Conservation (phyloP, 164 flowering plant species). For the Dillenia suffruticosa region DNA sequence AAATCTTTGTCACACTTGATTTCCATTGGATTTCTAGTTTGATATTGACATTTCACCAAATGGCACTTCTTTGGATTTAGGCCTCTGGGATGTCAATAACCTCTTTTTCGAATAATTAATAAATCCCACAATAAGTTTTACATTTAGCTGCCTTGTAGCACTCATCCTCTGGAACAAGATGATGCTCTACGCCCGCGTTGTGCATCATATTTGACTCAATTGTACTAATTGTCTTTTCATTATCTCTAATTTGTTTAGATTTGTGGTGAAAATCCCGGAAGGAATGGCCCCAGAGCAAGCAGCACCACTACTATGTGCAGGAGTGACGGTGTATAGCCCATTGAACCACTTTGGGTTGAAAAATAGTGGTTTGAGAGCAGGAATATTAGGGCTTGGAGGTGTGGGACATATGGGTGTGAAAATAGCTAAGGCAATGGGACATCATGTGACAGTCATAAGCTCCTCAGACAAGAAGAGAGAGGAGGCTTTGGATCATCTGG, state of each 20-base stretch:
- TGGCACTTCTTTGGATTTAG: too few species aligned
- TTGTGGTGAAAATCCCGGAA: conserved; percentile 64
- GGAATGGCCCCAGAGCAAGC: conserved; percentile 68
- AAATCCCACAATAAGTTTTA: too few species aligned
- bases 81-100: too few species aligned
- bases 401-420: conserved; percentile 84
- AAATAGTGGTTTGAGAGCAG: conserved; percentile 54
- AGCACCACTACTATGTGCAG: conserved; percentile 75
- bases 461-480: conserved; percentile 61
- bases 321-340: conserved; percentile 77
- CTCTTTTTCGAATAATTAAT: too few species aligned
- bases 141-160: too few species aligned
- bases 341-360: conserved; percentile 59
- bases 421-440: conserved; percentile 79
- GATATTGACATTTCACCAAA: too few species aligned
- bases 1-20: too few species aligned
- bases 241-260: conserved; percentile 20
- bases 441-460: conserved; percentile 73
- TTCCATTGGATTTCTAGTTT: too few species aligned
- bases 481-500: conserved; percentile 63
- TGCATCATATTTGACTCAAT: too few species aligned
- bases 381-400: conserved; percentile 73
- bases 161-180: too few species aligned
- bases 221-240: too few species aligned
- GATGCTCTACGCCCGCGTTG: too few species aligned